phyloP scores from a whole-genome alignment of 2,329 filamentous ascomycete genomes.

The Gliomastix tumulicola region DNA sequence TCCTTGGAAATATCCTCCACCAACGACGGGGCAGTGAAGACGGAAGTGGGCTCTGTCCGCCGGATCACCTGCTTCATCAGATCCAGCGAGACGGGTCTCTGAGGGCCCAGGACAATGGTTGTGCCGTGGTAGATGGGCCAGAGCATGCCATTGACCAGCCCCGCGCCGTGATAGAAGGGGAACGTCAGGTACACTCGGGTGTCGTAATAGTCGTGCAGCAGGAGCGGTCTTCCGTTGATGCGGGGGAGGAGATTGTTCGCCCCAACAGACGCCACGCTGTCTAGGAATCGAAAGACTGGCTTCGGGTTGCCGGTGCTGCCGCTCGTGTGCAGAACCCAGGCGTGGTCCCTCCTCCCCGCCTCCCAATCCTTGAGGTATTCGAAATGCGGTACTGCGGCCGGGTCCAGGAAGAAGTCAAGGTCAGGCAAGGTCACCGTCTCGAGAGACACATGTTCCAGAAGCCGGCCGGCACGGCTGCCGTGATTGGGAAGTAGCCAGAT shows the following conservation, averaged over 20 bases:
- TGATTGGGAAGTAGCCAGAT: slow-evolving; percentile 11
- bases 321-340: slow-evolving; percentile 24
- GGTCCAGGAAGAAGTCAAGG: slow-evolving; percentile 12
- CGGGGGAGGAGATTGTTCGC: slow-evolving; percentile 4
- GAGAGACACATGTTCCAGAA: too few species aligned
- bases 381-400: too few species aligned
- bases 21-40: slow-evolving; percentile 10
- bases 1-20: slow-evolving; percentile 13
- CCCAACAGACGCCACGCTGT: too few species aligned
- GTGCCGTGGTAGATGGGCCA: slow-evolving; percentile 10
- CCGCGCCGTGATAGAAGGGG: slow-evolving; percentile 9
- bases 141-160: too few species aligned
- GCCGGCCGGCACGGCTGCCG: slow-evolving; percentile 8
- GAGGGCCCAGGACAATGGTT: slow-evolving; percentile 14
- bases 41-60: too few species aligned
- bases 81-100: slow-evolving; percentile 11
- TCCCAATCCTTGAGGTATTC: slow-evolving; percentile 21
- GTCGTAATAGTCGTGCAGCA: slow-evolving; percentile 6
- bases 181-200: slow-evolving; percentile 7
- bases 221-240: too few species aligned
- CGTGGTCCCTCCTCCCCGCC: slow-evolving; percentile 17
- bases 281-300: too few species aligned
- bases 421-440: slow-evolving; percentile 10
- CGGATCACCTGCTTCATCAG: slow-evolving; percentile 5
- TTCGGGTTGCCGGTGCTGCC: slow-evolving; percentile 26